Evolutionary conservation across 2,329 filamentous ascomycete genomes (phyloP).

Genomic region (Lecanicillium sp.): DNA sequence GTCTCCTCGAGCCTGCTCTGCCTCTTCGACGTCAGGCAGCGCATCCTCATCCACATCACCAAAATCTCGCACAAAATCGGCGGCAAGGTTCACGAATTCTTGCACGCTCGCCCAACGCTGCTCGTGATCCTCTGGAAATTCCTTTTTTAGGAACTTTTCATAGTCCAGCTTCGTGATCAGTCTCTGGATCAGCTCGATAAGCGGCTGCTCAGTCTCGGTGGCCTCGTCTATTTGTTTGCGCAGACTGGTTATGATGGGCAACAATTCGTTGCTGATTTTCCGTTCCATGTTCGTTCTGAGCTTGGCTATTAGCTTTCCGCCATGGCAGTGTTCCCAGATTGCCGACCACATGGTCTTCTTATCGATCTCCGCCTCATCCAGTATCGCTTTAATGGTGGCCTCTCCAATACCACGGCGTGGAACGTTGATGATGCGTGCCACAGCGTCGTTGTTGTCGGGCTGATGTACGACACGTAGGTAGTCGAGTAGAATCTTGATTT

Average conservation of each 20-base stretch:
- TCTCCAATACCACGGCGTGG: constrained; percentile 78
- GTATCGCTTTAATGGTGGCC: constrained; percentile 61
- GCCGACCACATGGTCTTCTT: constrained; percentile 68
- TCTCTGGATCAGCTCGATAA: constrained; percentile 42
- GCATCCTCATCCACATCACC: constrained; percentile 40
- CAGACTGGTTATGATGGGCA: constrained; percentile 31
- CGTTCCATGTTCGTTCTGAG: constrained; percentile 43
- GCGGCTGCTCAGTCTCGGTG: constrained; percentile 18
- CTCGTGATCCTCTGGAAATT: constrained; percentile 67
- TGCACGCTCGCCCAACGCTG: constrained; percentile 81
- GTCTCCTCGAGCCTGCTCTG: constrained; percentile 60
- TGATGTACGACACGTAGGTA: constrained; percentile 82
- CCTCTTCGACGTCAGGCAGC: constrained; percentile 60
- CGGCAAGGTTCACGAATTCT: constrained; percentile 74
- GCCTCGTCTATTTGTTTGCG: constrained; percentile 21
- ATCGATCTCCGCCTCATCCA: constrained; percentile 66
- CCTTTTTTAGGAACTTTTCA: constrained; percentile 62
- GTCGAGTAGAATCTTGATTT: constrained; percentile 81
- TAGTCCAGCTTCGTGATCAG: constrained; percentile 61
- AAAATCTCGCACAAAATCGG: constrained; percentile 52
- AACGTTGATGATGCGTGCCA: constrained; percentile 76
- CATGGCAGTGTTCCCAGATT: constrained; percentile 48
- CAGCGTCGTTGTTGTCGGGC: constrained; percentile 77
- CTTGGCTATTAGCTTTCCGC: constrained; percentile 36
- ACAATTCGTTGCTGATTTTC: constrained; percentile 41